A percentile compares a stretch with the other conserved stretches of the same genome.
phyloP scores from a whole-genome alignment of 78 protist genomes.

The Dictyostelium citrinum region DNA sequence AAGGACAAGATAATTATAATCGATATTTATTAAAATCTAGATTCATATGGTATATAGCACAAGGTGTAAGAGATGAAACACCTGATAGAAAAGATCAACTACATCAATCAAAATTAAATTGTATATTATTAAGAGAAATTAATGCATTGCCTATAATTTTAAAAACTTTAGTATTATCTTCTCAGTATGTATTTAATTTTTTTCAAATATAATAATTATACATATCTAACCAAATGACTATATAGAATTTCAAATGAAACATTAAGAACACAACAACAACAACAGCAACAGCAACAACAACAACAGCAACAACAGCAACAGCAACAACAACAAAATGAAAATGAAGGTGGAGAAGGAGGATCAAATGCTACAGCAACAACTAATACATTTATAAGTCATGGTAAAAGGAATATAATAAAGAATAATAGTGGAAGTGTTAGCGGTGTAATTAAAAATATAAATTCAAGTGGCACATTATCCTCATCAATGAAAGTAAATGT shows the following conservation, averaged over 20 bases:
- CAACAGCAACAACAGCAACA: neutral
- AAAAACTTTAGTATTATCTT: constrained; percentile 37
- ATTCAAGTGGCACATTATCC: neutral
- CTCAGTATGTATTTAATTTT: constrained; percentile 65
- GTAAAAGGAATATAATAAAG: neutral
- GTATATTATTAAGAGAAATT: neutral
- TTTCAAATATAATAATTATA: no score
- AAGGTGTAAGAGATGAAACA: constrained; percentile 33
- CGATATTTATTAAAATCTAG: constrained; percentile 33
- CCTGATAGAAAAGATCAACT: neutral
- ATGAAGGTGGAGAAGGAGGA: neutral
- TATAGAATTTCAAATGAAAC: constrained; percentile 6
- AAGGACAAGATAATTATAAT: neutral
- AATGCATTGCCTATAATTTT: constrained; percentile 11
- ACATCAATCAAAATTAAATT: constrained; percentile 2
- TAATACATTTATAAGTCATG: neutral
- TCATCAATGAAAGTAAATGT: constrained; percentile 25
- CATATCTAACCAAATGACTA: neutral
- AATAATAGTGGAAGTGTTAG: neutral
- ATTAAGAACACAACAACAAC: neutral
- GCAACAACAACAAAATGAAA: neutral
- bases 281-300: neutral
- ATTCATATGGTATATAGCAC: constrained; percentile 49
- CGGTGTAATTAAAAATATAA: neutral
- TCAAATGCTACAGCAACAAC: neutral